Evolutionary conservation across 139 green algal genomes (phyloP).

Genomic region (Picochlorum sp.): DNA sequence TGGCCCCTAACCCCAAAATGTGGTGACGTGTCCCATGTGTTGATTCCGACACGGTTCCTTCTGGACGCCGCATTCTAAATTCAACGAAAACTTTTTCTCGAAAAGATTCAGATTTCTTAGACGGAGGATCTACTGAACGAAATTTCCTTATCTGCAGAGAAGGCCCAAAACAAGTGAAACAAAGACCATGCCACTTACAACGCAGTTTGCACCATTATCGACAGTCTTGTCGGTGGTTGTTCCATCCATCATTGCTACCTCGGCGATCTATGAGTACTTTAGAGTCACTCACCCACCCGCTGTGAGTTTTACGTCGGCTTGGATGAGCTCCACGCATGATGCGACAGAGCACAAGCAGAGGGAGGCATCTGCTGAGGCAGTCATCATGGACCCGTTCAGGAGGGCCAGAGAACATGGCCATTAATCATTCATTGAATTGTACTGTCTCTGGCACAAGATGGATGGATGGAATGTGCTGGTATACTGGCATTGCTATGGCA

Average conservation of each 20-base stretch:
- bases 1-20: no score
- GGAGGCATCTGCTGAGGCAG: neutral
- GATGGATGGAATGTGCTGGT: no score
- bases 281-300: neutral
- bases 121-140: no score
- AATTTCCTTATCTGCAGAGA: no score
- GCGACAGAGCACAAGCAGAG: neutral
- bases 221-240: neutral
- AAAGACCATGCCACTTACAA: neutral
- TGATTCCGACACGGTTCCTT: no score
- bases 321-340: neutral
- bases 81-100: no score
- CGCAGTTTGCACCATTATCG: neutral
- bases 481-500: no score
- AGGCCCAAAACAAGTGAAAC: neutral
- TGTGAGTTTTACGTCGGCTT: neutral
- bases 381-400: neutral
- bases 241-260: neutral
- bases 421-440: no score
- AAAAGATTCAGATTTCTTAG: no score
- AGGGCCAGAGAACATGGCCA: neutral
- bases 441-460: no score
- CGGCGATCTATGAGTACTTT: constrained; percentile 1
- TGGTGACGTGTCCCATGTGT: no score
- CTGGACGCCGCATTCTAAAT: no score